Evolutionary conservation across 805 yeast species (phyloP).

Genomic region (Candida lessepsii): DNA sequence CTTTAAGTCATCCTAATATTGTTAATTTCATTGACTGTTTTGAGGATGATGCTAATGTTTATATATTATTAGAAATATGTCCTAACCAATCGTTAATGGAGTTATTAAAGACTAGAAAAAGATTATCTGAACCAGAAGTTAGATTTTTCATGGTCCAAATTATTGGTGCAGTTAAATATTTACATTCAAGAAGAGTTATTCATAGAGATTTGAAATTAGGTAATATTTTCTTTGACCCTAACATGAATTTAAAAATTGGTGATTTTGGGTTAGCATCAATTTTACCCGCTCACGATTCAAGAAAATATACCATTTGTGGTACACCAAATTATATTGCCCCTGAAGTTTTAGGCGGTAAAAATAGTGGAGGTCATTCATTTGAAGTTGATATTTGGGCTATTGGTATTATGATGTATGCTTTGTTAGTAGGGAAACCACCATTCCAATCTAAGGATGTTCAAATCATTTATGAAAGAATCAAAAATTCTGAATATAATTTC

Average conservation of each 20-base stretch:
- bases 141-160: slow-evolving; percentile 88
- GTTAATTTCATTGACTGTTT: slow-evolving; percentile 95
- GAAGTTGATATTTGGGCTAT: slow-evolving; percentile 98
- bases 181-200: slow-evolving; percentile 88
- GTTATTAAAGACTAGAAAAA: slow-evolving; percentile 76
- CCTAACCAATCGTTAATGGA: slow-evolving; percentile 95
- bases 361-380: slow-evolving; percentile 88
- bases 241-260: slow-evolving; percentile 93
- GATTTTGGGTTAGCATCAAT: slow-evolving; percentile 98
- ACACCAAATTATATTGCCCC: slow-evolving; percentile 99
- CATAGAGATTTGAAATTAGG: slow-evolving; percentile 97
- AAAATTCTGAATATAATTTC: slow-evolving; percentile 73
- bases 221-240: slow-evolving; percentile 88
- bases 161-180: slow-evolving; percentile 88
- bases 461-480: slow-evolving; percentile 88
- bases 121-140: slow-evolving; percentile 89
- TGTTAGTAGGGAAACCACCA: slow-evolving; percentile 93
- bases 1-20: slow-evolving; percentile 82
- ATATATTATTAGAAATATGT: slow-evolving; percentile 90
- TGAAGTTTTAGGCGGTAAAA: slow-evolving; percentile 87
- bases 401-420: slow-evolving; percentile 94
- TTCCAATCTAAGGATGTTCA: slow-evolving; percentile 95
- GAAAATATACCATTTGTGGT: slow-evolving; percentile 94
- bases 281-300: slow-evolving; percentile 63
- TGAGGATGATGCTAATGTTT: slow-evolving; percentile 93